Percentiles rank a stretch among this genome's conserved stretches.
phyloP scores from a whole-genome alignment of 2,329 filamentous ascomycete genomes.

The Fusarium lyarnte region DNA sequence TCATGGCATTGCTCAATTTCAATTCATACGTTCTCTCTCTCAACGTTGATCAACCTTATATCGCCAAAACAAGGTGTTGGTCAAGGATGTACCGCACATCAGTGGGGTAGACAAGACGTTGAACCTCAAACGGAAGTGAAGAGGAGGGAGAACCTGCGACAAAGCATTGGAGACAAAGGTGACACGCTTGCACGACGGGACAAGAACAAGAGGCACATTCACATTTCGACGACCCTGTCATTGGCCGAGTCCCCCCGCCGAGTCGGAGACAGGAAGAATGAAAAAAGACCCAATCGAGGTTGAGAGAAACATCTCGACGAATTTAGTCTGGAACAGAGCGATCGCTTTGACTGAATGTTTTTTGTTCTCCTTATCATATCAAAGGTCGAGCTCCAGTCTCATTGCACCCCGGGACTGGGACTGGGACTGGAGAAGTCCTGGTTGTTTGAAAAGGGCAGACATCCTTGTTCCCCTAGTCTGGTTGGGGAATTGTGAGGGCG shows the following conservation, averaged over 20 bases:
- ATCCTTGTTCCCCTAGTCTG: constrained; percentile 32
- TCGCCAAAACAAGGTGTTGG: constrained; percentile 19
- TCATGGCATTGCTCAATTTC: constrained; percentile 4
- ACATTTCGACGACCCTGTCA: neutral
- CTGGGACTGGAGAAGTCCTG: neutral
- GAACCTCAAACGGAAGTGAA: constrained; percentile 14
- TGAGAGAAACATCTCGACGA: neutral
- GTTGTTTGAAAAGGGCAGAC: constrained; percentile 33
- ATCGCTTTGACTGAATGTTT: neutral
- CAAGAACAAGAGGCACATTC: constrained; percentile 14
- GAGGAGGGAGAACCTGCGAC: constrained; percentile 11
- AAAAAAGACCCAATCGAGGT: neutral
- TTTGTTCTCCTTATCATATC: constrained; percentile 1
- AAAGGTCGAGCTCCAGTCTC: constrained; percentile 1
- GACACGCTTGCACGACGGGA: constrained; percentile 31
- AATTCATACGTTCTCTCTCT: constrained; percentile 2
- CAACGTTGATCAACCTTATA: constrained; percentile 16
- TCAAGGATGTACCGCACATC: constrained; percentile 26
- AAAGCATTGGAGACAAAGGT: constrained; percentile 28
- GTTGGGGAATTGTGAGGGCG: constrained; percentile 17
- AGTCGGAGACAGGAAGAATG: constrained; percentile 10
- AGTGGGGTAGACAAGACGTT: constrained; percentile 18
- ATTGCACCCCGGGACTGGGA: neutral
- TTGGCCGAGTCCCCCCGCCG: constrained; percentile 21
- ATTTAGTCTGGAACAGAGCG: neutral